Base-by-base conservation (phyloP, 2,329 filamentous ascomycete species). In the Massarina eburnea region DNA sequence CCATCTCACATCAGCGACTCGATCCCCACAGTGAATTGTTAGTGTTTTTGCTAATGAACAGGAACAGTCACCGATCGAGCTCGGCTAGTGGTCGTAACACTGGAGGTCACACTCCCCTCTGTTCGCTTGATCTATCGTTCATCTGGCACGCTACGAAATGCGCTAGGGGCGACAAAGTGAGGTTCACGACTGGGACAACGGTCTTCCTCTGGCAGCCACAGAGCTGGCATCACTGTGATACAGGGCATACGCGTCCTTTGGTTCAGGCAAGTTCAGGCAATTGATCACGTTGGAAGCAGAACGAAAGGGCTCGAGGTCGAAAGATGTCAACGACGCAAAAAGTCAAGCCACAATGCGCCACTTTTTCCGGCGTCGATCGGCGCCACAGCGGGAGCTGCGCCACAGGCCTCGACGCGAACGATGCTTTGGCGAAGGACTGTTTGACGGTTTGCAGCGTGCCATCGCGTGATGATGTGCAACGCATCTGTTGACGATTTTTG, bases 391-490 rank as follows among this genome's bases (percentile, higher is more conserved):
- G n/a, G 5, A 21, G 39, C 46, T 43, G 49, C 41, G 55, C 43
- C 57, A 59, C 55, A 55, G 38, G 33, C 30, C 24, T 43, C 21
- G 38, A 48, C 43, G 45, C 26, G 24, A 26, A 26, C 24, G 10
- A 10, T 30, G 43, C 34, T 36, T 29, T 33, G 27, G 20, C 19
- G 17, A 32, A 30, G 33, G 24, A n/a, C 56, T n/a, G 35, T 45
- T 24, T 54, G 21, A 5, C 35, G 43, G 21, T 37, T 8, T 37
- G 39, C 45, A 54, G 51, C 54, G 52, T 37, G 43, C 49, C 48
- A 54, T 61, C 53, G 59, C 61, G 59, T 64, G 58, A 64, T 57
- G 52, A 56, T 58, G 51, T 51, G 58, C 52, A 44, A 58, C 48
- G 43, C 43, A 41, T 57, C 39, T 46, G 45, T 26, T 26, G 24